Conservation (phyloP, 2,329 filamentous ascomycete species). For the Trichoderma guizhouense region DNA sequence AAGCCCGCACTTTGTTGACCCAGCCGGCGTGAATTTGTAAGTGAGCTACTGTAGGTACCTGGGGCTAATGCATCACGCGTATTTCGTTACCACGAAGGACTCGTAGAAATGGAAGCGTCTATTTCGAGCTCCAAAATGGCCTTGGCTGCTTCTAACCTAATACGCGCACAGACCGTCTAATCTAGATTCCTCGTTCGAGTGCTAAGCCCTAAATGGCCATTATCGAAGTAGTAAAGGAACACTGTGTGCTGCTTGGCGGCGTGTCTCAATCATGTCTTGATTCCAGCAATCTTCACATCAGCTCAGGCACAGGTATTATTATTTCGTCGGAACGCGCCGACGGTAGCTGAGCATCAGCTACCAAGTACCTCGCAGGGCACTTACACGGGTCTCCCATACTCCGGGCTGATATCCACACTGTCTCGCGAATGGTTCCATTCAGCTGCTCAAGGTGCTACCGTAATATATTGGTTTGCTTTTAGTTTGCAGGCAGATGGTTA, state of each 20-base stretch:
- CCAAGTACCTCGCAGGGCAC: neutral
- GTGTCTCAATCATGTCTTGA: neutral
- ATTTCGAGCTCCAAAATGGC: neutral
- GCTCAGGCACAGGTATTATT: neutral
- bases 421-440: neutral
- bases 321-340: neutral
- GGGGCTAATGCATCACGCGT: neutral
- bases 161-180: constrained; percentile 3
- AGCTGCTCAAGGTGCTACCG: neutral
- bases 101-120: neutral
- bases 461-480: neutral
- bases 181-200: neutral
- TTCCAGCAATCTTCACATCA: neutral
- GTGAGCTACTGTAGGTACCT: neutral
- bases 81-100: neutral
- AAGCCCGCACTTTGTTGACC: neutral
- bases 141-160: neutral
- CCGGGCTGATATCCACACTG: neutral
- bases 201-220: neutral
- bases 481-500: neutral
- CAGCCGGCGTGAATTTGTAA: neutral
- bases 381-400: neutral
- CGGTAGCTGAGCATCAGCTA: neutral
- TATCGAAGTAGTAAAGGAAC: neutral
- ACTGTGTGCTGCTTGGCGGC: neutral